Evolutionary conservation across 1,284 basidiomycete species (phyloP), one percentile per base, ranked within the genome.

Genomic region (Coniferiporia weirii): DNA sequence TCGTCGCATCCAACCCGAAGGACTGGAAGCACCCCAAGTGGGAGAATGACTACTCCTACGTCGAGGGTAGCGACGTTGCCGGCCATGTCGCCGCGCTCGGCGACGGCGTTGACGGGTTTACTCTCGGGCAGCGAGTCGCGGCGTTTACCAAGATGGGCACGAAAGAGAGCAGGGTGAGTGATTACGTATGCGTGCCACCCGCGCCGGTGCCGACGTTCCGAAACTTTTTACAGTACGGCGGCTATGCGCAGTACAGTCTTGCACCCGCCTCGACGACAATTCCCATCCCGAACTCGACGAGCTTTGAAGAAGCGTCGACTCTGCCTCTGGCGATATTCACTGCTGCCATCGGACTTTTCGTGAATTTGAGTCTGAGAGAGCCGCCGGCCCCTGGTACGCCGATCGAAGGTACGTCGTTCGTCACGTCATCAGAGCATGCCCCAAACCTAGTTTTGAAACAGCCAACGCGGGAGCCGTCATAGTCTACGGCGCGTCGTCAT

Each of bases 261-360:
- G 52, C 61, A 8, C 56, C 61, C 35, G 27, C 36, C 17, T 43
- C 46, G 52, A 60, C 52, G 34, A 59, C 59, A 1, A 54, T 59
- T 7, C 51, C 44, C 13, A 10, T 61, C 22, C 57, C 53, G 17
- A 53, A 46, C 1, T 43, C 38, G 19, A 51, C 45, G 17, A 58
- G 67, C 6, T 68, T 72, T 55, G 72, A 74, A 44, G 66, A 71
- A 8, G 72, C 70, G 0, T 64, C 69, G 2, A 71, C 71, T 0
- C 52, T 73, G 0, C 71, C 72, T 3, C 66, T 72, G 8, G 69
- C 70, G 3, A 65, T 68, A 52, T 66, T 68, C 60, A 74, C 72
- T 4, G 72, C 71, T n/a, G 68, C 66, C 17, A 67, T 72, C 40
- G 72, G 69, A 3, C 64, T 71, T 22, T 70, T 67, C 61, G 62